phyloP scores from a whole-genome alignment of 257 asterid genomes.

The Solanum pennellii region DNA sequence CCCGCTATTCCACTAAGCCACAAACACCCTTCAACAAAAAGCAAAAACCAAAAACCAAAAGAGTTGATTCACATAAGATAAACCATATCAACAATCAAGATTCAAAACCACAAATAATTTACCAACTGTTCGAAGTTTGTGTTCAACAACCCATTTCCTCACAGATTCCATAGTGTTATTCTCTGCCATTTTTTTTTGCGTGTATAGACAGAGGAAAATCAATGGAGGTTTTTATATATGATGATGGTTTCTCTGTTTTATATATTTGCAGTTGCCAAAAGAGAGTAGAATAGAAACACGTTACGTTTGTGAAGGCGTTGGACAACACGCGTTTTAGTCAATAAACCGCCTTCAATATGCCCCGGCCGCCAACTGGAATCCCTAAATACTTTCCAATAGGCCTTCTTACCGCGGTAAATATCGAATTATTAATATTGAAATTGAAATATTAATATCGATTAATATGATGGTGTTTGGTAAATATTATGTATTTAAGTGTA shows the following conservation, averaged over 20 bases:
- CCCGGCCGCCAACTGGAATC: background rate
- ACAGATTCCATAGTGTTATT: constrained; percentile 39
- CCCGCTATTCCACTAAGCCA: constrained; percentile 61
- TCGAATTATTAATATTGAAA: too few relatives aligned
- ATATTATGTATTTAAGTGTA: background rate
- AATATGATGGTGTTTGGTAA: background rate
- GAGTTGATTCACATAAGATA: background rate
- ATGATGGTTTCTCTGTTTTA: background rate
- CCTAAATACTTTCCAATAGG: background rate
- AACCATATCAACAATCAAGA: background rate
- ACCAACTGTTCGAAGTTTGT: constrained; percentile 83
- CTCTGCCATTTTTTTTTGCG: constrained; percentile 32
- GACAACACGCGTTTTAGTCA: background rate
- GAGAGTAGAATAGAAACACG: background rate
- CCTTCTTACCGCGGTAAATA: too few relatives aligned
- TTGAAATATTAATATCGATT: too few relatives aligned
- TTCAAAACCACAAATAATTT: background rate
- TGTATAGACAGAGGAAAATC: background rate
- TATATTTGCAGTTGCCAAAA: background rate
- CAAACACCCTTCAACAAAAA: constrained; percentile 21
- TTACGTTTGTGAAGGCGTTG: background rate
- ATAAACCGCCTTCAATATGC: background rate
- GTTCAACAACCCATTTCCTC: constrained; percentile 74
- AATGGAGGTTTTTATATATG: background rate
- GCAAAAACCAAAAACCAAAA: background rate